Percentiles rank a stretch among this genome's conserved stretches.
Evolutionary conservation across 2,329 filamentous ascomycete species (phyloP).

Genomic region (Microdochium bolleyi): DNA sequence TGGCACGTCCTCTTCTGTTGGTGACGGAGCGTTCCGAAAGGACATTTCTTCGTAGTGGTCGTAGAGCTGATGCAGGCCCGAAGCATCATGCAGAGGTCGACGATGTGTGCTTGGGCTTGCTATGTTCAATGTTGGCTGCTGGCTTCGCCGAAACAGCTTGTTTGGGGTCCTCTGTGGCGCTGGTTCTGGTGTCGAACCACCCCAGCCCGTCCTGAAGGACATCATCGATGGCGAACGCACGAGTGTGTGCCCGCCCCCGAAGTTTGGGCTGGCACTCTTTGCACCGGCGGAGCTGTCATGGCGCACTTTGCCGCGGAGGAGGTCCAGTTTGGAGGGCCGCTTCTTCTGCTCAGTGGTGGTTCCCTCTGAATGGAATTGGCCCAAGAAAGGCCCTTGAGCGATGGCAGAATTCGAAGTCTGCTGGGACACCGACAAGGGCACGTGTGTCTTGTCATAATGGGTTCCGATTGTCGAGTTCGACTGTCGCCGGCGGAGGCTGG

Average conservation of each 20-base stretch:
- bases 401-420: conserved; percentile 52
- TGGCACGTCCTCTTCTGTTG: conserved; percentile 7
- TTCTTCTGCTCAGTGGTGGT: conserved; percentile 29
- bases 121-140: background rate
- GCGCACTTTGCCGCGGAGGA: conserved; percentile 15
- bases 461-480: conserved; percentile 49
- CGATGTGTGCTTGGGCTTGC: background rate
- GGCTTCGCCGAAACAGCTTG: background rate
- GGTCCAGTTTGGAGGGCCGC: conserved; percentile 40
- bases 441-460: conserved; percentile 48
- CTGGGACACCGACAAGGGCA: conserved; percentile 48
- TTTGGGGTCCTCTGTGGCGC: background rate
- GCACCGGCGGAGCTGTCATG: background rate
- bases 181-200: background rate
- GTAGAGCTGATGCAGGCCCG: conserved; percentile 42
- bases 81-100: conserved; percentile 14
- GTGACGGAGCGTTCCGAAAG: conserved; percentile 29
- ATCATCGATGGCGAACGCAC: background rate
- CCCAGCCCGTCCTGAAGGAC: background rate
- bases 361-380: background rate
- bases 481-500: conserved; percentile 36
- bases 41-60: conserved; percentile 52
- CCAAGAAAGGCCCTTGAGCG: conserved; percentile 34
- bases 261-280: background rate
- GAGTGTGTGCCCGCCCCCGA: background rate